Evolutionary conservation across 2,329 filamentous ascomycete species (phyloP).

Genomic region (Colletotrichum salicis): DNA sequence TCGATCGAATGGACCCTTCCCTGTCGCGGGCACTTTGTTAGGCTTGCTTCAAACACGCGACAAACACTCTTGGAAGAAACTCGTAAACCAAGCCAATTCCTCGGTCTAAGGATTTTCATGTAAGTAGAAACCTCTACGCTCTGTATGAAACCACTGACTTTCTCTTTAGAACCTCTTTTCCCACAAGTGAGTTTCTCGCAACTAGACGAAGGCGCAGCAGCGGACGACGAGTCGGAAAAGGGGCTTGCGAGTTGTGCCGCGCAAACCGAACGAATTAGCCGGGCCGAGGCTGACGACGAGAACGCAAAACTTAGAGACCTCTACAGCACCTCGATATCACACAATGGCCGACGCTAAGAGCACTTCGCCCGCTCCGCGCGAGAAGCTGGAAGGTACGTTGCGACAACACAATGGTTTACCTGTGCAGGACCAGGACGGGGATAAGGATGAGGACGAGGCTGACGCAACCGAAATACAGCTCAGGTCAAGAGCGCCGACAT

Average conservation of each 20-base stretch:
- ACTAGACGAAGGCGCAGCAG: background rate
- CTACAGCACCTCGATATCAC: background rate
- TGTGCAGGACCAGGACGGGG: constrained; percentile 1
- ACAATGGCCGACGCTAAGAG: constrained; percentile 53
- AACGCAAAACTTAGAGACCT: background rate
- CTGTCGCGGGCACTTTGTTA: constrained; percentile 19
- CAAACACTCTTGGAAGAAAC: constrained; percentile 2
- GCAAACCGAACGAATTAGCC: background rate
- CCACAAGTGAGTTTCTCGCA: constrained; percentile 18
- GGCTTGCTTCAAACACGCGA: constrained; percentile 28
- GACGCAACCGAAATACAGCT: constrained; percentile 63
- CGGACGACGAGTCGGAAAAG: constrained; percentile 15
- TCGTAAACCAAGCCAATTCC: background rate
- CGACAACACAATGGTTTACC: background rate
- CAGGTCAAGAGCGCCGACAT: constrained; percentile 99
- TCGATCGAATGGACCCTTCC: constrained; percentile 25
- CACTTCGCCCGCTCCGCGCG: constrained; percentile 63
- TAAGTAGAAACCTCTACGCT: background rate
- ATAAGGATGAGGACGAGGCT: constrained; percentile 11
- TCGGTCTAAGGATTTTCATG: background rate
- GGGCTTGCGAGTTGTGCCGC: background rate
- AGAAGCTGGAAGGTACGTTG: constrained; percentile 79
- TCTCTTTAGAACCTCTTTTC: background rate
- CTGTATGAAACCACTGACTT: background rate
- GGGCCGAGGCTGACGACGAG: constrained; percentile 10